Evolutionary conservation across 345 rosid species (phyloP).

Genomic region (Rhodamnia rubescens): DNA sequence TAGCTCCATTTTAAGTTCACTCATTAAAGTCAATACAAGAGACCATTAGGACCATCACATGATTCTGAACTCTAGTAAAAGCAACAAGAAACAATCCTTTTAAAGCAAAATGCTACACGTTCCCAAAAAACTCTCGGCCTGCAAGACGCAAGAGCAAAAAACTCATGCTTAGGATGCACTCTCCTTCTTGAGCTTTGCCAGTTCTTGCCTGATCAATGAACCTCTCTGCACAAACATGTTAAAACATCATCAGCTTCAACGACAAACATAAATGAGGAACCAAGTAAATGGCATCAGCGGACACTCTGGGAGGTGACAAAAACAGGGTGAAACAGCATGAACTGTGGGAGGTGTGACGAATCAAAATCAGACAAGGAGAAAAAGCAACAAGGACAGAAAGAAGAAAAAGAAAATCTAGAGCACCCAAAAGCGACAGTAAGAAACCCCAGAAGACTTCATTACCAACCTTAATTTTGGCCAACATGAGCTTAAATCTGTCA

Average conservation of each 20-base stretch:
- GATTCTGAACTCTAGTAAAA: background rate
- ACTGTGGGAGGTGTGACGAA: background rate
- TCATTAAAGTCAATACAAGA: background rate
- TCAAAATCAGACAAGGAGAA: background rate
- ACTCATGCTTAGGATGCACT: slow-evolving; percentile 7
- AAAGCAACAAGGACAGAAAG: background rate
- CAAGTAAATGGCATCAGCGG: background rate
- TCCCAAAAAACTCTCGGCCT: background rate
- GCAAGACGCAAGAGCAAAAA: background rate
- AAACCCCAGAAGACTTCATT: background rate
- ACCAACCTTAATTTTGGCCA: slow-evolving; percentile 77
- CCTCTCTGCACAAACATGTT: slow-evolving; percentile 25
- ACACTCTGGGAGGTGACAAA: background rate
- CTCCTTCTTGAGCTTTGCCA: slow-evolving; percentile 50
- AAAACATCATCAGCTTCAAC: background rate
- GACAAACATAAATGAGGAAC: background rate
- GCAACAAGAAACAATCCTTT: background rate
- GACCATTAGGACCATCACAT: background rate
- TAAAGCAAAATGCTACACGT: background rate
- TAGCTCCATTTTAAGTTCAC: background rate
- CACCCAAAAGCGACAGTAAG: background rate
- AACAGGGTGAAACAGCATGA: background rate
- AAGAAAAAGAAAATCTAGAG: background rate
- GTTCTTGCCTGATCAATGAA: slow-evolving; percentile 52
- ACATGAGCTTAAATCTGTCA: slow-evolving; percentile 77